Conservation (phyloP, 225 moss, liverwort and hornwort genomes). For the Pseudisothecium myosuroides region DNA sequence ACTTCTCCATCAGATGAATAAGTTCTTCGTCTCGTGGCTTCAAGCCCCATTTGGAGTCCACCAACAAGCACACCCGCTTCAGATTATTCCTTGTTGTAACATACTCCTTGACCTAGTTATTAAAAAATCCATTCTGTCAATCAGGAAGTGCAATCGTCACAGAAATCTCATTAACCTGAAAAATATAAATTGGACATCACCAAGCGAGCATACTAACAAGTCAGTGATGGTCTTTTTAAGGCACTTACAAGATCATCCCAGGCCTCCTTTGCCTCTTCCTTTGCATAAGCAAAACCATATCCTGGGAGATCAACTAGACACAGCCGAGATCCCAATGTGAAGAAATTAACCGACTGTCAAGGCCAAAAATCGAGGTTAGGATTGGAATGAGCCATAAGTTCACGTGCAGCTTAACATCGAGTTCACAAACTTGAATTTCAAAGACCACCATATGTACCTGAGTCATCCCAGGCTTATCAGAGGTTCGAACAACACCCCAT, state of each 20-base stretch:
- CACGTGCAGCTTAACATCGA: background rate
- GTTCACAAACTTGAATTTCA: background rate
- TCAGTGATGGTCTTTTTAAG: background rate
- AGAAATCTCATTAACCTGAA: background rate
- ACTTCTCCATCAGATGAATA: conserved; percentile 91
- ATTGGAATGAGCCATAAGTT: background rate
- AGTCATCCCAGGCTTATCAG: conserved; percentile 90
- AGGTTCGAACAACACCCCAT: conserved; percentile 87
- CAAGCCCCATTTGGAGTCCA: conserved; percentile 96
- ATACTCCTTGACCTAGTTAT: conserved; percentile 70
- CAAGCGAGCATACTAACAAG: background rate
- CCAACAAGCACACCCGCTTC: conserved; percentile 81
- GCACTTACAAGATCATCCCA: conserved; percentile 90
- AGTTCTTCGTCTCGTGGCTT: conserved; percentile 85
- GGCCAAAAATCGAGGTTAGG: background rate
- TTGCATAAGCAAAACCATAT: conserved; percentile 94
- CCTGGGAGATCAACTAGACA: conserved; percentile 90
- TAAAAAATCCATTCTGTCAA: background rate
- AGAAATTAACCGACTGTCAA: conserved; percentile 79
- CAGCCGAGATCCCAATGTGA: conserved; percentile 68
- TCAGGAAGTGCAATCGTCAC: background rate
- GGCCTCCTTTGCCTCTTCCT: conserved; percentile 59
- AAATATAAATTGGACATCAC: background rate
- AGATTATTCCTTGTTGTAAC: conserved; percentile 57
- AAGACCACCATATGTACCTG: conserved; percentile 22